A percentile compares a stretch with the other conserved stretches of the same genome.
Conservation (phyloP, 176 grass and related monocot genomes). For the Carex littledalei region DNA sequence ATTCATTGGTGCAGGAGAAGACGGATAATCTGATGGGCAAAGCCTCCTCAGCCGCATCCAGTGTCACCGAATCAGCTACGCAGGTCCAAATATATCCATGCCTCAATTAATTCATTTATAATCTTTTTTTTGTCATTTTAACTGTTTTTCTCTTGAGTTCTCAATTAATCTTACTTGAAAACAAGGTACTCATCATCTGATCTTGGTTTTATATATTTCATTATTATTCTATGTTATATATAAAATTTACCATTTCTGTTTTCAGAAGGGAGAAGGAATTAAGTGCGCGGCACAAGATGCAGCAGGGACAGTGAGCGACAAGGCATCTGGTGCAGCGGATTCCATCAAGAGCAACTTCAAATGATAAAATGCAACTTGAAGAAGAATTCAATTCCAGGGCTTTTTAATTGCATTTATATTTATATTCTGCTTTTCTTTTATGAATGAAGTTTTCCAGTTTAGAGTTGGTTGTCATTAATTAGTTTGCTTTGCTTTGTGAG, state of each 20-base stretch:
- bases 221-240: not conserved
- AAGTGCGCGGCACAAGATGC: not conserved
- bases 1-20: not conserved
- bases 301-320: not conserved
- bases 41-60: not conserved
- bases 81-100: not conserved
- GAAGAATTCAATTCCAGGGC: not conserved
- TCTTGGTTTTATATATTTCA: too few species aligned
- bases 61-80: not conserved
- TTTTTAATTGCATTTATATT: not conserved
- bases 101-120: too few species aligned
- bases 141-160: too few species aligned
- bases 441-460: not conserved
- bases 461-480: not conserved
- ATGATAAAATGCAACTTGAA: not conserved
- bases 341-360: slow-evolving; percentile 1
- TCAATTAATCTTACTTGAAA: too few species aligned
- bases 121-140: too few species aligned
- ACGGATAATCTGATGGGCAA: slow-evolving; percentile 2
- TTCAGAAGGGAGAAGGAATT: not conserved
- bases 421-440: not conserved
- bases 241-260: not conserved
- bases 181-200: too few species aligned
- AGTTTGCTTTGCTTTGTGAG: not conserved
- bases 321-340: not conserved